A percentile compares a stretch with the other conserved stretches of the same genome.
These are phyloP conservation scores for Yarrowia deformans DNA, from an alignment of 805 yeast species.

Conservation along the genomic window DNA sequence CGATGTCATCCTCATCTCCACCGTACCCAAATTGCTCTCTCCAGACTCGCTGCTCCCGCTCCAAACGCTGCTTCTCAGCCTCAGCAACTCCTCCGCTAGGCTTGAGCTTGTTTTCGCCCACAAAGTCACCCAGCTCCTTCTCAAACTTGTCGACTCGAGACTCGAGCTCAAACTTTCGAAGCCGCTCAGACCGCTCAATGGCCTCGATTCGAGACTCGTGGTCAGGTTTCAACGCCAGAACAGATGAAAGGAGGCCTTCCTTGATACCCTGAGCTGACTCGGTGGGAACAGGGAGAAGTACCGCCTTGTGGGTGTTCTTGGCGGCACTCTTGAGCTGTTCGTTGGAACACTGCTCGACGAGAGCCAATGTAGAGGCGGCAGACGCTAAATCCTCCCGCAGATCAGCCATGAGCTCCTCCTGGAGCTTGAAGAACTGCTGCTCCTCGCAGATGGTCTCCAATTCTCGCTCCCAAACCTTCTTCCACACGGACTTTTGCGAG, in stretches of 20 bases:
- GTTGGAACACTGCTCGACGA: slow-evolving; percentile 80
- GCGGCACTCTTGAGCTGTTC: slow-evolving; percentile 65
- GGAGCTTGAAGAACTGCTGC: slow-evolving; percentile 88
- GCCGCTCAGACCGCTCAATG: slow-evolving; percentile 81
- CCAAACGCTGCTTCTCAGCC: slow-evolving; percentile 70
- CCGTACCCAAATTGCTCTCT: slow-evolving; percentile 50
- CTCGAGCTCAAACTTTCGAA: slow-evolving; percentile 74
- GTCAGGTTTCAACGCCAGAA: slow-evolving; percentile 78
- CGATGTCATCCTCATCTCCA: slow-evolving; percentile 26
- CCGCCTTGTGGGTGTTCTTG: slow-evolving; percentile 51
- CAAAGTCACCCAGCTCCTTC: slow-evolving; percentile 85
- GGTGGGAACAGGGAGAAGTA: slow-evolving; percentile 48
- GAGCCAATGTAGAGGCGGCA: slow-evolving; percentile 79
- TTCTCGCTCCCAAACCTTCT: slow-evolving; percentile 89
- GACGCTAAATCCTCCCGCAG: slow-evolving; percentile 79
- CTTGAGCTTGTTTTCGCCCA: slow-evolving; percentile 75
- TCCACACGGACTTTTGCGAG: slow-evolving; percentile 84
- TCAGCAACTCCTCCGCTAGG: slow-evolving; percentile 91
- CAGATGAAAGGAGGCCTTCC: slow-evolving; percentile 83
- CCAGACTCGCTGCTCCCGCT: slow-evolving; percentile 75
- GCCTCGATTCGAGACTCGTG: slow-evolving; percentile 89
- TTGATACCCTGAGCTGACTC: slow-evolving; percentile 47
- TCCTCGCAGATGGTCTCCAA: slow-evolving; percentile 90
- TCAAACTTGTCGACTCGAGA: slow-evolving; percentile 71
- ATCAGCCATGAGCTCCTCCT: slow-evolving; percentile 83